Percentiles rank a stretch among this genome's conserved stretches.
These are phyloP conservation scores for Triticum dicoccoides DNA, from an alignment of 176 grass and related monocot species.

Conservation along the genomic window DNA sequence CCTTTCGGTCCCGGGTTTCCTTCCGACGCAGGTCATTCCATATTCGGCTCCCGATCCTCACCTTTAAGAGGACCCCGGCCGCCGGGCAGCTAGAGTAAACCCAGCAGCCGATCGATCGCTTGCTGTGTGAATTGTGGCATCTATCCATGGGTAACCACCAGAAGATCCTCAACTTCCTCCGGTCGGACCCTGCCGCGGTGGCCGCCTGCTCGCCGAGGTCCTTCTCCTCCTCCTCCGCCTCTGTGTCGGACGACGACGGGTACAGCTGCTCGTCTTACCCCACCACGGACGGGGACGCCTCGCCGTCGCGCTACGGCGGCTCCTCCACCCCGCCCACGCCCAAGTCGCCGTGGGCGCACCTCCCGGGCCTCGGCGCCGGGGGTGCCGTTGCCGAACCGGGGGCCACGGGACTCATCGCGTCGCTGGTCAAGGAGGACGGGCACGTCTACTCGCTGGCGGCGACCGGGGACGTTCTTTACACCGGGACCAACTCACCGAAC, in stretches of 20 bases:
- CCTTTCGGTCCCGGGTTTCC: constrained; percentile 7
- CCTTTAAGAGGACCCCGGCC: neutral
- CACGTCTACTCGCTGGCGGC: neutral
- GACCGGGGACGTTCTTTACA: neutral
- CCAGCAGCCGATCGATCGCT: neutral
- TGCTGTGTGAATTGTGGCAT: neutral
- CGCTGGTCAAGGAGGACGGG: neutral
- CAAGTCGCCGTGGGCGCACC: constrained; percentile 28
- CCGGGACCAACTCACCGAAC: neutral
- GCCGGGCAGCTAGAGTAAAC: neutral
- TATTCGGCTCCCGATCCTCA: neutral
- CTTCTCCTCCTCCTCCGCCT: constrained; percentile 23
- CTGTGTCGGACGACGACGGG: constrained; percentile 32
- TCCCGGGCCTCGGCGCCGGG: constrained; percentile 16
- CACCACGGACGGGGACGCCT: neutral
- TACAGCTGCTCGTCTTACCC: constrained; percentile 17
- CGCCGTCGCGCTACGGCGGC: constrained; percentile 42
- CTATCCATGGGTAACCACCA: constrained; percentile 23
- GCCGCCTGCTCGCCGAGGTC: neutral
- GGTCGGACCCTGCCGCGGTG: neutral
- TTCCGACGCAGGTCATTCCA: neutral
- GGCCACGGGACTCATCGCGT: neutral
- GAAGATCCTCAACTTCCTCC: constrained; percentile 40
- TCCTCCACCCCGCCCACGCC: constrained; percentile 38
- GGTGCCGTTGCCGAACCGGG: too few species aligned